Percentiles rank a stretch among this genome's conserved stretches.
phyloP scores from a whole-genome alignment of 148 eudicot species.

The Simmondsia chinensis region DNA sequence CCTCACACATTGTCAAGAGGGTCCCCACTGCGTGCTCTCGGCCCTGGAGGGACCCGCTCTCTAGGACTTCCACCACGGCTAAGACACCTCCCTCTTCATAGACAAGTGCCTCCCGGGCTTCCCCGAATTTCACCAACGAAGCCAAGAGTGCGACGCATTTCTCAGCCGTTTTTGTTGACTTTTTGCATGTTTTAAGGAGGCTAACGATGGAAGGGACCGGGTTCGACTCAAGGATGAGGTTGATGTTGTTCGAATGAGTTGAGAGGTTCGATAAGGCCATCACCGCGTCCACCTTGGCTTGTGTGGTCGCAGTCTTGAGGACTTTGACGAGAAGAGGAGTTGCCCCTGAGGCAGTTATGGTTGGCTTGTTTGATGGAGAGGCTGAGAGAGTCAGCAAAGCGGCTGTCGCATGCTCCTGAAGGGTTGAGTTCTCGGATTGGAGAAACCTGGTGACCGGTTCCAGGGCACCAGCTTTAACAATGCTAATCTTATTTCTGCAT shows the following conservation, averaged over 20 bases:
- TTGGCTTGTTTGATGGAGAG: conserved; percentile 64
- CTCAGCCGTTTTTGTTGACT: conserved; percentile 69
- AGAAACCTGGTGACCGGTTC: conserved; percentile 66
- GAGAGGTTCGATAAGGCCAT: conserved; percentile 94
- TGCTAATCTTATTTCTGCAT: conserved; percentile 88
- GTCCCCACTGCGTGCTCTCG: conserved; percentile 86
- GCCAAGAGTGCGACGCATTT: conserved; percentile 78
- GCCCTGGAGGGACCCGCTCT: conserved; percentile 71
- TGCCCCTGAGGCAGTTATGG: conserved; percentile 58
- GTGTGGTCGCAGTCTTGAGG: conserved; percentile 44
- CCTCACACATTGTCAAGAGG: conserved; percentile 74
- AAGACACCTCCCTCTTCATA: conserved; percentile 82
- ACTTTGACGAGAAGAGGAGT: conserved; percentile 76
- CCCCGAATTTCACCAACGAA: conserved; percentile 53
- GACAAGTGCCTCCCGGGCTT: conserved; percentile 49
- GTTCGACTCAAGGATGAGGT: conserved; percentile 40
- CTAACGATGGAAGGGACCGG: conserved; percentile 53
- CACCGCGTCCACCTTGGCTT: conserved; percentile 74
- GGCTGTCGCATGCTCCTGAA: conserved; percentile 85
- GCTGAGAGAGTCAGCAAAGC: conserved; percentile 86
- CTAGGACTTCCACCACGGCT: conserved; percentile 82
- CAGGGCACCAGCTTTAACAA: conserved; percentile 77
- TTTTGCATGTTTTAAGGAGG: conserved; percentile 65
- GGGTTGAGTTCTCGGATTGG: conserved; percentile 30
- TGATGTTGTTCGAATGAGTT: conserved; percentile 42